Evolutionary conservation across 352 stramenopile genomes (phyloP), one percentile per base, ranked within the genome.

Genomic region (Pythium coloratum): DNA sequence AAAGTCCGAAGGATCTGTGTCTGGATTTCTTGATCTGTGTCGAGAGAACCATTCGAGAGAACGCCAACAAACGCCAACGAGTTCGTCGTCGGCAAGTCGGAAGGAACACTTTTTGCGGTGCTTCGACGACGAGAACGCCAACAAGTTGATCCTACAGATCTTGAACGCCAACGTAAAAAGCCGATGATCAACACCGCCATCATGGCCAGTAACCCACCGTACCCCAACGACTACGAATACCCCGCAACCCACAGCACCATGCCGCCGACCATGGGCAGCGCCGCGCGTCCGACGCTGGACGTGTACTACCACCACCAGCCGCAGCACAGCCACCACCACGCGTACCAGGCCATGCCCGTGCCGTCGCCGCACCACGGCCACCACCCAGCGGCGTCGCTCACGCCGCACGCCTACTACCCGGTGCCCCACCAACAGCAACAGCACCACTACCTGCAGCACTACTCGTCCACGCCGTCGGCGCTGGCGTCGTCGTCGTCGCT

Each of bases 401-500:
- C 65, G 51, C 65, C 58, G 33, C 66, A 72, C 50, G 59, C 59
- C 53, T 72, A 72, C 59, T 72, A 72, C 60, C 44, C 59, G 1
- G 59, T 62, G 55, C 66, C 59, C 1, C 58, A 55, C 16, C 55
- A 49, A n/a, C 55, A 70, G 49, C 28, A 30, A 30, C 59, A 73
- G 32, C 47, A 68, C 54, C 60, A 73, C 55, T 72, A 72, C 66
- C 46, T 67, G 38, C 69, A 75, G 69, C 69, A 75, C 64, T 75
- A 70, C 58, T 40, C 67, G 40, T 74, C 67, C 16, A 74, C 67
- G 40, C 67, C 67, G 14, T 64, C 61, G 30, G 67, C 70, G 49
- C 68, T 74, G 40, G 67, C 71, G 36, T 65, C 64, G 33, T 66
- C 72, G 33, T 62, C 71, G 44, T 72, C 76, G 50, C 73, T 83